Evolutionary conservation across 2,329 filamentous ascomycete genomes (phyloP).

Genomic region (Fusarium beomiforme): DNA sequence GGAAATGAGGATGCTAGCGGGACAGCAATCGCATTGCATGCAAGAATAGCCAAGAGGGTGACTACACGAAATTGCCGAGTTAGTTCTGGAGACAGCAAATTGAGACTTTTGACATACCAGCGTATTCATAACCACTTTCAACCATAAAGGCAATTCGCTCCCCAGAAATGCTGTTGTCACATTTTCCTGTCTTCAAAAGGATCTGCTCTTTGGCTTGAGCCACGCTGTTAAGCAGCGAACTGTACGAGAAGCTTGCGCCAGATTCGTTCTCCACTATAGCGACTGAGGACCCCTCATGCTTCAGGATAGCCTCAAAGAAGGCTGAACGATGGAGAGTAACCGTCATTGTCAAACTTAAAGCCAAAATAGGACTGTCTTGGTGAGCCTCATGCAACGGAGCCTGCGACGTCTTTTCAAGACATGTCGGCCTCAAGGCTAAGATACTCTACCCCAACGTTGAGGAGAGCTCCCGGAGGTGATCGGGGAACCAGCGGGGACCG

Average conservation of each 20-base stretch:
- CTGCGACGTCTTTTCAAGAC: not conserved
- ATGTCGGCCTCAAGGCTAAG: not conserved
- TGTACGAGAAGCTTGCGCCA: not conserved
- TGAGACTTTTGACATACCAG: conserved; percentile 70
- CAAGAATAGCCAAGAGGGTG: conserved; percentile 86
- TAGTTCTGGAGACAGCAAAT: not conserved
- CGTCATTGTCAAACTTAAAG: not conserved
- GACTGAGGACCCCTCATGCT: not conserved
- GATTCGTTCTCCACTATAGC: conserved; percentile 3
- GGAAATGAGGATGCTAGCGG: conserved; percentile 91
- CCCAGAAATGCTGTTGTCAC: conserved; percentile 54
- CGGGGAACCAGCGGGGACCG: not conserved
- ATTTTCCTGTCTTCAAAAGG: rapidly evolving
- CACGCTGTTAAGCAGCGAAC: not conserved
- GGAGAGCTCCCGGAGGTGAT: not conserved
- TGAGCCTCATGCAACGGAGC: not conserved
- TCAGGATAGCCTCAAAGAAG: conserved; percentile 2
- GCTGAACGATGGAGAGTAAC: not conserved
- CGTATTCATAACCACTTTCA: conserved; percentile 98
- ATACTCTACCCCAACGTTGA: not conserved
- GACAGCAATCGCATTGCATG: conserved; percentile 86
- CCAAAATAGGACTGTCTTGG: too few species aligned
- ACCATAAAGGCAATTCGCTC: conserved; percentile 90
- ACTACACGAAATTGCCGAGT: conserved; percentile 63
- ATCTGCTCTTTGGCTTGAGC: not conserved